Evolutionary conservation across 1,284 basidiomycete species (phyloP).

Genomic region (Malassezia furfur): DNA sequence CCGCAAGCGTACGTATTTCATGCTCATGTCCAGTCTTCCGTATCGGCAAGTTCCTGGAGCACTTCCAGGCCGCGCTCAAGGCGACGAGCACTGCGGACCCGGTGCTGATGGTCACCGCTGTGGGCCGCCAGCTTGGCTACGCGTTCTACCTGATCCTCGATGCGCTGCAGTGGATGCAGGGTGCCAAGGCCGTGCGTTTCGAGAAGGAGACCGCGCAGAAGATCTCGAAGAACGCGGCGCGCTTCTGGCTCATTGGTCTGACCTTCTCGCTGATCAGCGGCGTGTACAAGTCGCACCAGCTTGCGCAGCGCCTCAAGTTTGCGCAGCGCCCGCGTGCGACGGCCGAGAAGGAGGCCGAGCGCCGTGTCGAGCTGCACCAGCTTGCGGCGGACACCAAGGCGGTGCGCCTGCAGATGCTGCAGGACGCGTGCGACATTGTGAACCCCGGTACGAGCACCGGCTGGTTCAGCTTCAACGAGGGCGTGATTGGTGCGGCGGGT

Average conservation of each 20-base stretch:
- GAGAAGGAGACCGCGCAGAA: constrained; percentile 59
- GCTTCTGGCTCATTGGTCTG: constrained; percentile 77
- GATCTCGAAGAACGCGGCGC: constrained; percentile 65
- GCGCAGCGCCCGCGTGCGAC: constrained; percentile 50
- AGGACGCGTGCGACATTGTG: constrained; percentile 74
- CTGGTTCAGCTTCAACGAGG: constrained; percentile 72
- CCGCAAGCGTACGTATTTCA: constrained; percentile 47
- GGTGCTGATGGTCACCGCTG: constrained; percentile 68
- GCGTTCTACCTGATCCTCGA: constrained; percentile 65
- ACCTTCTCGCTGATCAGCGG: constrained; percentile 36
- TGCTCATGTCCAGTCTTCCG: constrained; percentile 62
- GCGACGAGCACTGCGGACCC: constrained; percentile 58
- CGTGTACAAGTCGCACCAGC: constrained; percentile 43
- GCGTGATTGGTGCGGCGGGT: constrained; percentile 50
- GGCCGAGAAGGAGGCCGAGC: constrained; percentile 60
- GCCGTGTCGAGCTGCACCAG: constrained; percentile 57
- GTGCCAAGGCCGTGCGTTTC: constrained; percentile 44
- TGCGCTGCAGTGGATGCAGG: constrained; percentile 41
- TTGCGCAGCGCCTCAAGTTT: constrained; percentile 31
- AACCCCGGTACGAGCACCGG: constrained; percentile 77
- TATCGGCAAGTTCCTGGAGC: constrained; percentile 85
- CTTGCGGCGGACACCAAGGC: constrained; percentile 60
- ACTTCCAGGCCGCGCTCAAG: constrained; percentile 80
- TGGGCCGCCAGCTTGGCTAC: constrained; percentile 78
- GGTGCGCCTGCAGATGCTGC: constrained; percentile 65